Conservation (phyloP, 2,329 filamentous ascomycete species). For the Beauveria caledonica region DNA sequence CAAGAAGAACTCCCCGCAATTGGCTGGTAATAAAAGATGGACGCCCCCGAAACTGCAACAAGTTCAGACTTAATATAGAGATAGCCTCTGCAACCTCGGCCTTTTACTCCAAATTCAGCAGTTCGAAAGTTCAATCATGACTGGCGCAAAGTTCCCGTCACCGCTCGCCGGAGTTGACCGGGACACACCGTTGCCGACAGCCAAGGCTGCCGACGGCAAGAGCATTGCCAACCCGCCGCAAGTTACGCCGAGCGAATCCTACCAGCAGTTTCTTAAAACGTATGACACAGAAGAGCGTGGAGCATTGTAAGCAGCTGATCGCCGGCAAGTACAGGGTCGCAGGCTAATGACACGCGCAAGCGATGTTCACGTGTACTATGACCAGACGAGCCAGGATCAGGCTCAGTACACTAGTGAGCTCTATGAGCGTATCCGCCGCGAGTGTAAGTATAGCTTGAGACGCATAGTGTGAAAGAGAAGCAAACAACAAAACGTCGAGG, state of each 20-base stretch:
- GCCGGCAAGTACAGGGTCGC: not conserved
- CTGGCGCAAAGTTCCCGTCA: constrained; percentile 27
- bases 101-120: not conserved
- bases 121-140: not conserved
- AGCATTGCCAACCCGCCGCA: constrained; percentile 61
- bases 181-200: constrained; percentile 46
- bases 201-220: constrained; percentile 65
- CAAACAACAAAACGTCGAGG: not conserved
- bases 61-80: not conserved
- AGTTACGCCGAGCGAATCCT: constrained; percentile 55
- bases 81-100: not conserved
- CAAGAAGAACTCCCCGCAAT: not conserved
- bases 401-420: constrained; percentile 60
- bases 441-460: constrained; percentile 48
- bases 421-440: constrained; percentile 68
- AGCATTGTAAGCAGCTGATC: constrained; percentile 52
- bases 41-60: not conserved
- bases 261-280: constrained; percentile 60
- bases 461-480: not conserved
- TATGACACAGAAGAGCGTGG: constrained; percentile 57
- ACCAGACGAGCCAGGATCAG: constrained; percentile 55
- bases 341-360: constrained; percentile 24
- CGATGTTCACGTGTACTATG: constrained; percentile 82
- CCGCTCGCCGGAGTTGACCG: constrained; percentile 51
- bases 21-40: constrained; percentile 3